A percentile compares a stretch with the other conserved stretches of the same genome.
Conservation (phyloP, 768 basidiomycete genomes). For the Lentinus brumalis region DNA sequence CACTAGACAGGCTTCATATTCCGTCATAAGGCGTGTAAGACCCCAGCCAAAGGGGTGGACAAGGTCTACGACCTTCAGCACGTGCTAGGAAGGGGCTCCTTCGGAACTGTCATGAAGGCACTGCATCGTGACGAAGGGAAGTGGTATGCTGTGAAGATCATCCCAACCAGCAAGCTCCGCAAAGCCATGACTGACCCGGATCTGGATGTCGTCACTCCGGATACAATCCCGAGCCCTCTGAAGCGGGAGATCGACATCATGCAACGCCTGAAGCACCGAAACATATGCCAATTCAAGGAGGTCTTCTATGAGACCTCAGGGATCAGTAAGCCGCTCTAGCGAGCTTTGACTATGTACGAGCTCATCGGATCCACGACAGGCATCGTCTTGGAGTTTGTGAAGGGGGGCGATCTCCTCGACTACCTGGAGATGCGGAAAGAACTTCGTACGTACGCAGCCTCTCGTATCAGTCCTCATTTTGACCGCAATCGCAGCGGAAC, state of each 20-base stretch:
- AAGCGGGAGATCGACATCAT: slow-evolving; percentile 79
- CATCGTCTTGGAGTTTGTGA: slow-evolving; percentile 80
- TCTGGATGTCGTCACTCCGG: neutral
- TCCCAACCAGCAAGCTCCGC: slow-evolving; percentile 49
- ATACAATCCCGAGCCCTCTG: slow-evolving; percentile 37
- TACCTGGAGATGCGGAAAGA: slow-evolving; percentile 50
- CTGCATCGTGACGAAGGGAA: slow-evolving; percentile 67
- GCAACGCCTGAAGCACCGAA: slow-evolving; percentile 70
- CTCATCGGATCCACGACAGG: slow-evolving; percentile 44
- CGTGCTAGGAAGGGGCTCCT: slow-evolving; percentile 86
- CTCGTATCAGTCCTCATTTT: neutral
- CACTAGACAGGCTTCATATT: slow-evolving; percentile 69
- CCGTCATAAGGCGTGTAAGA: slow-evolving; percentile 56
- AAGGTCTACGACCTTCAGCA: slow-evolving; percentile 62
- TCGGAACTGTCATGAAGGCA: slow-evolving; percentile 86
- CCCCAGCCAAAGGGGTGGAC: slow-evolving; percentile 47
- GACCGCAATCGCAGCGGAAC: slow-evolving; percentile 45
- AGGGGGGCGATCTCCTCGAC: slow-evolving; percentile 86
- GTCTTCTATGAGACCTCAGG: slow-evolving; percentile 63
- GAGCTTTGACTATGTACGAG: neutral
- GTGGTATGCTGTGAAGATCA: slow-evolving; percentile 87
- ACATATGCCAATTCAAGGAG: slow-evolving; percentile 79
- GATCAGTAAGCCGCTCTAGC: slow-evolving; percentile 46
- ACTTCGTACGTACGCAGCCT: neutral
- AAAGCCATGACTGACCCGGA: slow-evolving; percentile 8